A percentile compares a stretch with the other conserved stretches of the same genome.
phyloP scores from a whole-genome alignment of 176 grass and related monocot species.

The Bothriochloa decipiens region DNA sequence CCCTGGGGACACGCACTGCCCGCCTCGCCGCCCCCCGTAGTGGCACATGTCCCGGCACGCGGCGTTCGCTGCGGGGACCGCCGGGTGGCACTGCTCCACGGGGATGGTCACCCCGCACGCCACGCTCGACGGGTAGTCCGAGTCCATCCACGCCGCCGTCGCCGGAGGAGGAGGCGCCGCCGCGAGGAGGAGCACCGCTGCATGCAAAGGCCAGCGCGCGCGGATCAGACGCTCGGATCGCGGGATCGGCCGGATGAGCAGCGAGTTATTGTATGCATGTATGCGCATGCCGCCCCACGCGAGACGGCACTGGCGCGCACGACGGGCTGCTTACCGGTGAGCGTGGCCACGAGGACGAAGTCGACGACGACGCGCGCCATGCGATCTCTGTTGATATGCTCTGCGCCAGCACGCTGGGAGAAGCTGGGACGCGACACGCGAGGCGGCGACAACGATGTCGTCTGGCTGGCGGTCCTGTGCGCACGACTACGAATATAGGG shows the following conservation, averaged over 20 bases:
- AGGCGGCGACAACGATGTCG: neutral
- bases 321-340: conserved; percentile 30
- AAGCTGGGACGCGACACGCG: conserved; percentile 14
- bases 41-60: conserved; percentile 77
- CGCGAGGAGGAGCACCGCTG: conserved; percentile 20
- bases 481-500: conserved; percentile 18
- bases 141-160: conserved; percentile 62
- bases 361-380: conserved; percentile 38
- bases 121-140: conserved; percentile 52
- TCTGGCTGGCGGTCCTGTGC: neutral
- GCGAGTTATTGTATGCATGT: neutral
- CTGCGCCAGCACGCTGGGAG: conserved; percentile 18
- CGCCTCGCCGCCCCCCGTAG: conserved; percentile 65
- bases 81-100: conserved; percentile 59
- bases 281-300: neutral
- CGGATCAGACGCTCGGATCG: neutral
- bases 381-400: neutral
- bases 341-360: conserved; percentile 1
- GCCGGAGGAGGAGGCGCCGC: conserved; percentile 1
- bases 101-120: conserved; percentile 57
- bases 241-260: neutral
- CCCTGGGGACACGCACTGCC: conserved; percentile 48
- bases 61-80: conserved; percentile 44
- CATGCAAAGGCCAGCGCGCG: neutral
- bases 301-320: neutral